Percentiles rank a stretch among this genome's conserved stretches.
Evolutionary conservation across 306 rosid species (phyloP).

Genomic region (Arachis stenosperma): DNA sequence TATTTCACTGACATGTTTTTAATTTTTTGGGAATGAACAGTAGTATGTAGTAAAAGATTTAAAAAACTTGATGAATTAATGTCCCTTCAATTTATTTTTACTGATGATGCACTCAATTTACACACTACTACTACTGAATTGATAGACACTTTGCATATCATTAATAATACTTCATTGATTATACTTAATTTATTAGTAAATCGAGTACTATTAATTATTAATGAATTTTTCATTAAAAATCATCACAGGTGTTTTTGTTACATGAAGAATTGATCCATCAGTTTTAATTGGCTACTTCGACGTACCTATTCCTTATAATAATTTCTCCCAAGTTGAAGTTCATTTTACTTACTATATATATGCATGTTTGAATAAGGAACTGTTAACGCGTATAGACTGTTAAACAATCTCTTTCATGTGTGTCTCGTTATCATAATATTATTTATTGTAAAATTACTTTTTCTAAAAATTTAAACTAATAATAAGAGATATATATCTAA

Average conservation of each 20-base stretch:
- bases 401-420: too few species aligned
- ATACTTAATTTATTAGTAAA: neutral
- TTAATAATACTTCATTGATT: neutral
- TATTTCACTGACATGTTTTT: slow-evolving; percentile 30
- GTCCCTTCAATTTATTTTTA: slow-evolving; percentile 8
- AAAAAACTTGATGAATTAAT: slow-evolving; percentile 38
- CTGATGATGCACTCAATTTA: neutral
- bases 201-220: neutral
- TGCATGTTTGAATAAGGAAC: too few species aligned
- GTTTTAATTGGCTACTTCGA: neutral
- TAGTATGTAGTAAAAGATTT: slow-evolving; percentile 6
- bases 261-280: neutral
- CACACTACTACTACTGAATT: slow-evolving; percentile 7
- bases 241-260: neutral
- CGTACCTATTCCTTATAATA: too few species aligned
- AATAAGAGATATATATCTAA: too few species aligned
- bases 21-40: slow-evolving; percentile 15
- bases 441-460: too few species aligned
- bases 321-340: too few species aligned
- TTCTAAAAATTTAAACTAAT: too few species aligned
- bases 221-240: slow-evolving; percentile 6
- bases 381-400: too few species aligned
- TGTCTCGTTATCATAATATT: too few species aligned
- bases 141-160: slow-evolving; percentile 12
- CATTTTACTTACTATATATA: too few species aligned